A percentile compares a stretch with the other conserved stretches of the same genome.
These are phyloP conservation scores for Prasinococcaceae sp. DNA, from an alignment of 139 green algal genomes.

Conservation along the genomic window DNA sequence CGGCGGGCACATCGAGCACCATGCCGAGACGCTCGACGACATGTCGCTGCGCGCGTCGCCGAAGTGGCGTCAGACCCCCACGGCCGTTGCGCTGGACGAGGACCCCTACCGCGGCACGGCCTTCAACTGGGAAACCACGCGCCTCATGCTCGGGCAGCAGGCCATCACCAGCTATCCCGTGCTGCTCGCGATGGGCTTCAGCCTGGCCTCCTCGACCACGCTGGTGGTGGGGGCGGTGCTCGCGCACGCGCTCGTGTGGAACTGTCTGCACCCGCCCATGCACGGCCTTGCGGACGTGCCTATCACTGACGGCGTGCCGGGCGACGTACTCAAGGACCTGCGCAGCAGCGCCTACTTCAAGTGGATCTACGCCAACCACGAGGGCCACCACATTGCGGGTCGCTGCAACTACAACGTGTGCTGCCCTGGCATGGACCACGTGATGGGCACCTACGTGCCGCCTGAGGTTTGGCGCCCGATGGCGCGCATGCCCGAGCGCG, in stretches of 20 bases:
- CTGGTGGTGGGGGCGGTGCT: conserved; percentile 1
- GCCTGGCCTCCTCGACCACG: not conserved
- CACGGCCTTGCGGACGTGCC: conserved; percentile 17
- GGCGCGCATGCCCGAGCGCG: not conserved
- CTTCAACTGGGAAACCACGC: conserved; percentile 13
- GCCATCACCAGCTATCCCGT: not conserved
- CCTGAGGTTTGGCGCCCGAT: conserved; percentile 5
- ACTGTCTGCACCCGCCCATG: conserved; percentile 18
- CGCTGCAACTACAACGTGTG: conserved; percentile 22
- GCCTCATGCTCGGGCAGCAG: conserved; percentile 15
- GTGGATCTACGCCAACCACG: conserved; percentile 19
- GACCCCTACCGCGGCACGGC: conserved; percentile 19
- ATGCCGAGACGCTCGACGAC: conserved; percentile 20
- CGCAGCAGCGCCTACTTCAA: conserved; percentile 13
- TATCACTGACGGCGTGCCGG: conserved; percentile 1
- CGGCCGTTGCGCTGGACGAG: not conserved
- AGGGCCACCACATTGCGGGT: conserved; percentile 12
- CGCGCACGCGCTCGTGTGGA: conserved; percentile 14
- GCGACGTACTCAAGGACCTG: not conserved
- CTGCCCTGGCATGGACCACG: conserved; percentile 16
- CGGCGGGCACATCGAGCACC: conserved; percentile 22
- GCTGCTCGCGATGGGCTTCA: conserved; percentile 12
- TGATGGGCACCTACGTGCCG: conserved; percentile 12
- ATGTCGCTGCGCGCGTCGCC: conserved; percentile 9
- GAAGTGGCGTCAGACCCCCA: conserved; percentile 6